Conservation (phyloP, 1,284 basidiomycete genomes). For the Trametes sp. region DNA sequence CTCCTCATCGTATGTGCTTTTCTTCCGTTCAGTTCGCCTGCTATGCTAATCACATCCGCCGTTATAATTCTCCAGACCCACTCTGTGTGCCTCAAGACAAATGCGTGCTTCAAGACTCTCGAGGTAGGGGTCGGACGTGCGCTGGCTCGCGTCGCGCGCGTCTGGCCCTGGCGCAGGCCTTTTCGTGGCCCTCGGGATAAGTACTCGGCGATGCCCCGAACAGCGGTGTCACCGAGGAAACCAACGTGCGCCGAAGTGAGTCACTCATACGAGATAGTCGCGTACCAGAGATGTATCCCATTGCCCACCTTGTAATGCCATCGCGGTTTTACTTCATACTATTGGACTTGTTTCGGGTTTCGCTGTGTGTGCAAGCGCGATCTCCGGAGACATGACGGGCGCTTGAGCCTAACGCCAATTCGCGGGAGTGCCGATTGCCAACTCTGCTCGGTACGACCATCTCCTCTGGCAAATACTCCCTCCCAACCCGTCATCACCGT, state of each 20-base stretch:
- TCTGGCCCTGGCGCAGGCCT: conserved; percentile 1
- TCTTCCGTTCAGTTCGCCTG: background rate
- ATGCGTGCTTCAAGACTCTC: background rate
- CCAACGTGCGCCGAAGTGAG: conserved; percentile 4
- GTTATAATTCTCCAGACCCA: background rate
- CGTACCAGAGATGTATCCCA: too few species aligned
- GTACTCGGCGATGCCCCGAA: background rate
- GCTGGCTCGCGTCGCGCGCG: background rate
- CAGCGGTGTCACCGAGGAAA: background rate
- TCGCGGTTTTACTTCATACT: too few species aligned
- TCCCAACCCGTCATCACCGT: too few species aligned
- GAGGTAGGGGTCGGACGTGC: background rate
- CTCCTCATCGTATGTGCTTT: background rate
- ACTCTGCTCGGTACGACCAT: too few species aligned
- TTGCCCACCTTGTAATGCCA: too few species aligned
- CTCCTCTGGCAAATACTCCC: too few species aligned
- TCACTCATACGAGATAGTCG: background rate
- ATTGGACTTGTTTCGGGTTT: too few species aligned
- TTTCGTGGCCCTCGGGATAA: background rate
- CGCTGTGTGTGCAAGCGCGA: too few species aligned
- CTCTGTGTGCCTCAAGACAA: conserved; percentile 1
- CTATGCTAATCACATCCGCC: background rate
- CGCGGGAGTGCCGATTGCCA: too few species aligned
- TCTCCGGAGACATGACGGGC: too few species aligned
- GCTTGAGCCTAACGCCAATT: too few species aligned